Conservation (phyloP, 1,284 basidiomycete genomes). For the Stereum hirsutum region DNA sequence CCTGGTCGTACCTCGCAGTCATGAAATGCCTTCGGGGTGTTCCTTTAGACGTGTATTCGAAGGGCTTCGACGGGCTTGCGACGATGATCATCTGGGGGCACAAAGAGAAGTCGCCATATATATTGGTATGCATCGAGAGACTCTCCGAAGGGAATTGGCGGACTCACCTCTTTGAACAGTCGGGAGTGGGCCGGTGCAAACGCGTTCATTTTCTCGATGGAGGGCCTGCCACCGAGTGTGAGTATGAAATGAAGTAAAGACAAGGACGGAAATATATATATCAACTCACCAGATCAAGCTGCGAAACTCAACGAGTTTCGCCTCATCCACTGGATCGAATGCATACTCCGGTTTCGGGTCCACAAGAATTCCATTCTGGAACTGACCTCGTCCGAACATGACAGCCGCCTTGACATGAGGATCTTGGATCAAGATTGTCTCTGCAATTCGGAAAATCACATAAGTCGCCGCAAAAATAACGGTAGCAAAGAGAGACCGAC, state of each 20-base stretch:
- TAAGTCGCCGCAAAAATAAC: constrained; percentile 9
- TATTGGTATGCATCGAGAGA: background rate
- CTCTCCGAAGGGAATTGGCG: background rate
- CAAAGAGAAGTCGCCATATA: too few relatives aligned
- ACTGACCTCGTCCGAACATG: constrained; percentile 12
- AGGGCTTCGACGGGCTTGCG: constrained; percentile 18
- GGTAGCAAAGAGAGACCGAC: background rate
- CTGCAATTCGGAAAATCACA: constrained; percentile 1
- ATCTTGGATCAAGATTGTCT: constrained; percentile 10
- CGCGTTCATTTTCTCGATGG: constrained; percentile 21
- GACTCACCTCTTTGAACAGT: constrained; percentile 12
- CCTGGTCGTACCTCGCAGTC: constrained; percentile 18
- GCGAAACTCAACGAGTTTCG: constrained; percentile 9
- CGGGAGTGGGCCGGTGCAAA: constrained; percentile 23
- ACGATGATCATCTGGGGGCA: constrained; percentile 22
- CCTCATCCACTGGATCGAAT: constrained; percentile 7
- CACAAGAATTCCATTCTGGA: constrained; percentile 13
- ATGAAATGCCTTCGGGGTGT: constrained; percentile 17
- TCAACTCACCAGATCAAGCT: constrained; percentile 14
- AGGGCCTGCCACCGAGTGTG: constrained; percentile 17
- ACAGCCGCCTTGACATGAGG: constrained; percentile 8
- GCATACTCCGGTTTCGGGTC: constrained; percentile 7
- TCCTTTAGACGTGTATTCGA: constrained; percentile 22
- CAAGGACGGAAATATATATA: background rate
- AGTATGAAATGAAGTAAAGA: too few relatives aligned